Evolutionary conservation across 1,284 basidiomycete species (phyloP), one percentile per base, ranked within the genome.

Genomic region (Afroboletus lepidellus): DNA sequence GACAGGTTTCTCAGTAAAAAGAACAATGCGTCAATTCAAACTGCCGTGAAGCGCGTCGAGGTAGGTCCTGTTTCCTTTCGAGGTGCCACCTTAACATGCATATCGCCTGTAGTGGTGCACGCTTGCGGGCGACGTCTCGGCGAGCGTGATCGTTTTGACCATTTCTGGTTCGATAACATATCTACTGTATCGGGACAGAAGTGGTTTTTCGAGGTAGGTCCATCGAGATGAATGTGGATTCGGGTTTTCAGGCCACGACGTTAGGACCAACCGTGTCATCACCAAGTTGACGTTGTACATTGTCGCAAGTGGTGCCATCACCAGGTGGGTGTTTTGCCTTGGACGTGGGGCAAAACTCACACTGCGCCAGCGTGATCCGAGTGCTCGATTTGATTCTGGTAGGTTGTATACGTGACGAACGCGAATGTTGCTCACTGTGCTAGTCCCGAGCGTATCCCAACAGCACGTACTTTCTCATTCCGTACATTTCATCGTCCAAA

Each of bases 301-400:
- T n/a, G 38, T 54, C 7, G 38, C 46, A 36, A 55, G 37, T 16
- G 51, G 54, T 30, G 44, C 36, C 21, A 48, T 47, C 23, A 48
- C 36, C 4, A 21, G 41, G 48, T 50, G 16, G 15, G 48, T 37
- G 27, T 13, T 27, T 13, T 16, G 3, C 8, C 20, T 13, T 36
- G 29, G 13, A 9, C 7, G 7, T 15, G 13, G 16, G n/a, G n/a
- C n/a, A n/a, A n/a, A n/a, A n/a, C 25, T 27, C 25, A 49, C 32
- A 9, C 36, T 21, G 5, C 33, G 32, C 2, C 16, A 50, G 43
- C 29, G 20, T 47, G 6, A 3, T 21, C n/a, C 29, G 49, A 25
- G 36, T 50, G 13, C 44, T 50, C n/a, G 36, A 47, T 47, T 16
- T 50, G 23, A 33, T 33, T 47, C 43, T 50, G 5, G 49, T 50